These are phyloP conservation scores for Hirsutella minnesotensis DNA, from an alignment of 2,329 filamentous ascomycete species.

Conservation along the genomic window DNA sequence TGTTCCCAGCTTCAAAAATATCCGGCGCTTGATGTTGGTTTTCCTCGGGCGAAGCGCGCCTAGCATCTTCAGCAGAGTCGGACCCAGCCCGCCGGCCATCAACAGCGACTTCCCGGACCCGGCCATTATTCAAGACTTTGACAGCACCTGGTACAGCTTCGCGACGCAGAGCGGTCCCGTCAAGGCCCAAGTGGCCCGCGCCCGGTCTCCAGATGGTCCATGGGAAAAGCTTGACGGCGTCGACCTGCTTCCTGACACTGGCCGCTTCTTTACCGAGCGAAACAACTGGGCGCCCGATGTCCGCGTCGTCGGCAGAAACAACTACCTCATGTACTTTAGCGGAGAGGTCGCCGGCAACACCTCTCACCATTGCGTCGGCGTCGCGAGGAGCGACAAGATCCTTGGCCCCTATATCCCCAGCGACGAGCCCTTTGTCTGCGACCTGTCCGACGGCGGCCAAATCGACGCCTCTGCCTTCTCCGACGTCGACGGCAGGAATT, in stretches of 20 bases:
- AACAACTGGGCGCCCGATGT: constrained; percentile 2
- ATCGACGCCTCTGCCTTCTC: constrained; percentile 1
- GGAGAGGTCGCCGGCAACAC: not conserved
- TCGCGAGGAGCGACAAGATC: not conserved
- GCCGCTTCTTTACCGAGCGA: not conserved
- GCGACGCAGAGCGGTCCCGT: not conserved
- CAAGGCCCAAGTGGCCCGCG: not conserved
- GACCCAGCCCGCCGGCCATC: not conserved
- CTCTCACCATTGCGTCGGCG: constrained; percentile 1
- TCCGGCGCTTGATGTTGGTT: too few relatives aligned
- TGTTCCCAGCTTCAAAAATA: too few relatives aligned
- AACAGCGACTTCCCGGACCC: constrained; percentile 1
- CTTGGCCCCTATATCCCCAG: not conserved
- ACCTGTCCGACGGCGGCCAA: not conserved
- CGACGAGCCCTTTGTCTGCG: not conserved
- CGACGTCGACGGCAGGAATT: not conserved
- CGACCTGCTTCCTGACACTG: not conserved
- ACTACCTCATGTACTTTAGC: constrained; percentile 1
- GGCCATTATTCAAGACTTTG: not conserved
- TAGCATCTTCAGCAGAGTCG: too few relatives aligned
- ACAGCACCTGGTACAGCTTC: not conserved
- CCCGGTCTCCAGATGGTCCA: not conserved
- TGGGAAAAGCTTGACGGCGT: not conserved
- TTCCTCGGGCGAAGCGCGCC: too few relatives aligned
- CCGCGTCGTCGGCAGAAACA: not conserved